phyloP scores from a whole-genome alignment of 1,284 basidiomycete species.

The Trametes pubescens region DNA sequence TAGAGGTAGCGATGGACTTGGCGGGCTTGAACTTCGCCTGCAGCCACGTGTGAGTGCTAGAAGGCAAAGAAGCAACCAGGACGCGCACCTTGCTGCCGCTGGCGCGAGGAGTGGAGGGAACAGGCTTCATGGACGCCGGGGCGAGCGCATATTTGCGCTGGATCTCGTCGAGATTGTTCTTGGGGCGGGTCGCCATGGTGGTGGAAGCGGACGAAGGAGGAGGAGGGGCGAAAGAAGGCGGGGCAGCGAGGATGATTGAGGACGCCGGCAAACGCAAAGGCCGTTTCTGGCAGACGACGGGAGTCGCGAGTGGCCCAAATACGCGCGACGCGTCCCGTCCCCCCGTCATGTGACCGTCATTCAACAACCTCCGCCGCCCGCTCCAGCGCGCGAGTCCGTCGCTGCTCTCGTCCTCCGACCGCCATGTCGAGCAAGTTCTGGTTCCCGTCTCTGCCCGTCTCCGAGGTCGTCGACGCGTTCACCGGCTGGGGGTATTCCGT shows the following conservation, averaged over 20 bases:
- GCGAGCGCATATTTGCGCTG: conserved; percentile 29
- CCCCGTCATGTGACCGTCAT: conserved; percentile 32
- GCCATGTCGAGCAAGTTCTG: conserved; percentile 49
- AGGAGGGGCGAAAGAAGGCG: not conserved
- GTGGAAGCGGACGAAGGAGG: not conserved
- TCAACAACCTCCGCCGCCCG: conserved; percentile 9
- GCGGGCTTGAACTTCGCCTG: conserved; percentile 46
- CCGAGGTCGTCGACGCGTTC: conserved; percentile 69
- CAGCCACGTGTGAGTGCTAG: not conserved
- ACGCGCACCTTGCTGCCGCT: conserved; percentile 30
- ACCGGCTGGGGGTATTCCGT: conserved; percentile 72
- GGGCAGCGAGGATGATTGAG: conserved; percentile 2
- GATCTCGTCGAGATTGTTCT: conserved; percentile 46
- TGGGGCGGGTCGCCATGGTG: conserved; percentile 41
- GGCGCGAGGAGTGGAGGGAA: conserved; percentile 19
- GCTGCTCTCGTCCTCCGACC: not conserved
- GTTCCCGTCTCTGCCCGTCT: conserved; percentile 70
- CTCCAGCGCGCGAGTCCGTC: conserved; percentile 12
- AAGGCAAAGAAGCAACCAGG: not conserved
- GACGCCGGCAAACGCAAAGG: conserved; percentile 6
- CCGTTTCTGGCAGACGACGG: not conserved
- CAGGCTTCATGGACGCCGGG: conserved; percentile 17
- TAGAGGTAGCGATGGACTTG: conserved; percentile 28
- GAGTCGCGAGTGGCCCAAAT: conserved; percentile 15
- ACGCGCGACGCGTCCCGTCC: conserved; percentile 28